Percentiles rank a stretch among this genome's conserved stretches.
These are phyloP conservation scores for Pseudopyricularia cyperi DNA, from an alignment of 2,329 filamentous ascomycete species.

Conservation along the genomic window DNA sequence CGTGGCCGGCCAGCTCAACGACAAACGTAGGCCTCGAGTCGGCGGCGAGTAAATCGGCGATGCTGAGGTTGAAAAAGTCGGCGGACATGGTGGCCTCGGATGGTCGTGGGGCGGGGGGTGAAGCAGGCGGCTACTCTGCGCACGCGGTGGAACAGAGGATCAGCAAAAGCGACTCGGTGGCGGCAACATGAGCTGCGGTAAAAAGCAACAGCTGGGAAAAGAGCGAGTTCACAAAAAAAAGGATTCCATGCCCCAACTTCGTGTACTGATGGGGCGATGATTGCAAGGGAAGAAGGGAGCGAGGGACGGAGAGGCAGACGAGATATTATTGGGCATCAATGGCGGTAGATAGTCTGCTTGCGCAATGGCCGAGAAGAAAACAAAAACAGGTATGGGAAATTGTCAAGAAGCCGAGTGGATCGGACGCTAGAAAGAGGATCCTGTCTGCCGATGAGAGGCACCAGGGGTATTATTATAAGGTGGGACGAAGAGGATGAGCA, in stretches of 20 bases:
- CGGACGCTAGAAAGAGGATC: not conserved
- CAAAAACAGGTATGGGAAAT: not conserved
- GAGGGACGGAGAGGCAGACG: not conserved
- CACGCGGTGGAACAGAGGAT: not conserved
- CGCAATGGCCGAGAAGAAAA: not conserved
- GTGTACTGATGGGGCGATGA: slow-evolving; percentile 1
- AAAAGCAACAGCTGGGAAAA: not conserved
- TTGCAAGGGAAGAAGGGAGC: not conserved
- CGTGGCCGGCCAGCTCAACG: slow-evolving; percentile 7
- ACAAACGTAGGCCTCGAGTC: slow-evolving; percentile 24
- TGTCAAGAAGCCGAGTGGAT: not conserved
- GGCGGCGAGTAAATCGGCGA: slow-evolving; percentile 23
- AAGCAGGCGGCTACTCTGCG: too few relatives aligned
- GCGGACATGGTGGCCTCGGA: not conserved
- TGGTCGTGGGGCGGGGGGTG: not conserved
- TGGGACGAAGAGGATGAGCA: too few relatives aligned
- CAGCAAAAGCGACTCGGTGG: not conserved
- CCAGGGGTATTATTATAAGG: too few relatives aligned
- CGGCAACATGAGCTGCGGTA: not conserved
- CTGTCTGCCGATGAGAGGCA: too few relatives aligned
- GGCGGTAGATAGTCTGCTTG: not conserved
- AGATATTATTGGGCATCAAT: slow-evolving; percentile 1
- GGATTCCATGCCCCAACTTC: not conserved
- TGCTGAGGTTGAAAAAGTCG: slow-evolving; percentile 9
- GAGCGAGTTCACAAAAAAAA: not conserved